A percentile compares a stretch with the other conserved stretches of the same genome.
Conservation (phyloP, 306 rosid genomes). For the Geum urbanum region DNA sequence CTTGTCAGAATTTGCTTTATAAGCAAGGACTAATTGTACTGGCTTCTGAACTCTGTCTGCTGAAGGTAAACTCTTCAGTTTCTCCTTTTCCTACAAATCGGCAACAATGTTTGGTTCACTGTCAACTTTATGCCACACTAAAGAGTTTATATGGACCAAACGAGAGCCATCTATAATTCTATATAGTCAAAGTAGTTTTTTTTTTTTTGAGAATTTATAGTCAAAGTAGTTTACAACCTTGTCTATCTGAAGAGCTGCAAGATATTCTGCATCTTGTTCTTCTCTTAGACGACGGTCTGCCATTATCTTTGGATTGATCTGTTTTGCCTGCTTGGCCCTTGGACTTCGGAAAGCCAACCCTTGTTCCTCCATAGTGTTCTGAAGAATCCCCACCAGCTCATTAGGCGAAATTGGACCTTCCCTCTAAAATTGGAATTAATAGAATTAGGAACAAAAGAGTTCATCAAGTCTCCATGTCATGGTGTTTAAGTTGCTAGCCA, state of each 20-base stretch:
- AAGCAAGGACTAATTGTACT: constrained; percentile 26
- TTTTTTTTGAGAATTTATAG: too few species aligned
- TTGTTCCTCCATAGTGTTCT: constrained; percentile 79
- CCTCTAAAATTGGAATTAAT: constrained; percentile 36
- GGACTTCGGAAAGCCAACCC: constrained; percentile 62
- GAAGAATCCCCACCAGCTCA: constrained; percentile 80
- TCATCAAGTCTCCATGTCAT: not conserved
- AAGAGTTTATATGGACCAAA: not conserved
- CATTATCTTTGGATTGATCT: constrained; percentile 28
- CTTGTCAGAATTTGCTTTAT: constrained; percentile 36
- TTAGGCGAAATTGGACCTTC: constrained; percentile 76
- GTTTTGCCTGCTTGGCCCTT: constrained; percentile 44
- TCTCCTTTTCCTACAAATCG: constrained; percentile 48
- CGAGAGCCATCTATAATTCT: not conserved
- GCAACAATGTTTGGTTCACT: constrained; percentile 21
- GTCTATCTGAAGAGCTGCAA: constrained; percentile 61
- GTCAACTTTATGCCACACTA: not conserved
- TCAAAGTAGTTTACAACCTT: constrained; percentile 31
- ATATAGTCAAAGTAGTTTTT: not conserved
- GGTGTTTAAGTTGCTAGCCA: not conserved
- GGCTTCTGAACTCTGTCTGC: constrained; percentile 36
- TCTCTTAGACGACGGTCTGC: constrained; percentile 68
- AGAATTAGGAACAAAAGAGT: not conserved
- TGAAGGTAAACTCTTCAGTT: constrained; percentile 26
- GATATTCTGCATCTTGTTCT: constrained; percentile 77